Evolutionary conservation across 228 moss, liverwort and hornwort genomes (phyloP).

Genomic region (Sphagnum fallax): DNA sequence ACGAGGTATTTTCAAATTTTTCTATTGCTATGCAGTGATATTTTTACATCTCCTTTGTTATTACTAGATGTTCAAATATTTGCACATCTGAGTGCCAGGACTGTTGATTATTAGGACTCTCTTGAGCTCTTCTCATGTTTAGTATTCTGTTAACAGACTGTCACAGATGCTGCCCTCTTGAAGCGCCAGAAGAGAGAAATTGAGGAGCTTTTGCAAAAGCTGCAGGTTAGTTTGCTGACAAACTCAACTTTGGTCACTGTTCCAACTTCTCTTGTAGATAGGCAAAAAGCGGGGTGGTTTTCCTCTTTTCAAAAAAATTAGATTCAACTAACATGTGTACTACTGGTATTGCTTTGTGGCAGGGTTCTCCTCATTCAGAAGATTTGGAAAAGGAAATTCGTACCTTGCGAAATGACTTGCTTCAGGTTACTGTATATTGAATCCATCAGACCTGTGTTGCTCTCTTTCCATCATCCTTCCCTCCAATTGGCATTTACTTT

Average conservation of each 20-base stretch:
- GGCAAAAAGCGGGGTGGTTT: neutral
- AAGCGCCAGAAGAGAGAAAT: constrained; percentile 59
- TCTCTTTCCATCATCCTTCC: constrained; percentile 3
- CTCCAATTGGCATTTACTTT: neutral
- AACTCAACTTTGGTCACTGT: neutral
- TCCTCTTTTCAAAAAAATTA: neutral
- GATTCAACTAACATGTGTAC: neutral
- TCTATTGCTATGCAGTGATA: neutral
- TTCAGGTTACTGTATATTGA: constrained; percentile 43
- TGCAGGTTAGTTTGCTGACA: constrained; percentile 29
- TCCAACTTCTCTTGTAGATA: neutral
- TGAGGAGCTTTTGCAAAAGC: constrained; percentile 34
- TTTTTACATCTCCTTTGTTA: neutral
- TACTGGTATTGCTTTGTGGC: constrained; percentile 1
- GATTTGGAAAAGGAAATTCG: constrained; percentile 84
- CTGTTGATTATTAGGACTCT: neutral
- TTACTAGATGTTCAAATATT: neutral
- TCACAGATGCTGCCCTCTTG: constrained; percentile 53
- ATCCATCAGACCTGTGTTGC: too few relatives aligned
- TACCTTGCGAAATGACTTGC: constrained; percentile 73
- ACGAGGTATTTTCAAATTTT: constrained; percentile 25
- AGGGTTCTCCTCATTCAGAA: constrained; percentile 79
- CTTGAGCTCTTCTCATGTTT: constrained; percentile 11
- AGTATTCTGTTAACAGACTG: constrained; percentile 20
- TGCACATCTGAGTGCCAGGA: neutral